phyloP scores from a whole-genome alignment of 75 land plant species.

The Selaginella moellendorffii region DNA sequence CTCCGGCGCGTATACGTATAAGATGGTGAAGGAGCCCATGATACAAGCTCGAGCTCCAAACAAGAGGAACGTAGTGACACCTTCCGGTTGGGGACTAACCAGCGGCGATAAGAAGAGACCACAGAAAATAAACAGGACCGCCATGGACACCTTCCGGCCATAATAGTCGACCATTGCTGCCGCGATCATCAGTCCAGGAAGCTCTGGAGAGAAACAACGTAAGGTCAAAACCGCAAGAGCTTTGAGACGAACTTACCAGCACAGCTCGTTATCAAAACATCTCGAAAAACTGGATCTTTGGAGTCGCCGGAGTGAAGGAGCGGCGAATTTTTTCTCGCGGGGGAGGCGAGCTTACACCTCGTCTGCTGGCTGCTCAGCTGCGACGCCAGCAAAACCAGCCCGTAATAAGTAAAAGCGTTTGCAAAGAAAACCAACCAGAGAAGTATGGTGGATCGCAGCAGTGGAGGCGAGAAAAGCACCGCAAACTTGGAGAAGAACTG shows the following conservation, averaged over 20 bases:
- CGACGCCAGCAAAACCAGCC: constrained; percentile 65
- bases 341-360: too few species aligned
- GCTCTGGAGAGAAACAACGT: constrained; percentile 26
- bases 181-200: constrained; percentile 69
- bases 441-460: constrained; percentile 55
- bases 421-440: constrained; percentile 79
- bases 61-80: constrained; percentile 42
- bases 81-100: constrained; percentile 32
- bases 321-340: too few species aligned
- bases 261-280: background rate
- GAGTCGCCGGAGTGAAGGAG: too few species aligned
- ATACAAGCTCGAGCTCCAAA: constrained; percentile 77
- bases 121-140: constrained; percentile 53
- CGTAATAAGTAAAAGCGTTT: constrained; percentile 82
- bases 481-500: constrained; percentile 26
- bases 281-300: background rate
- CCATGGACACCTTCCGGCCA: constrained; percentile 78
- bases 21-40: constrained; percentile 58
- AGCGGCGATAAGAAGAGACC: constrained; percentile 53
- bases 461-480: constrained; percentile 48
- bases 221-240: background rate
- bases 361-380: constrained; percentile 32
- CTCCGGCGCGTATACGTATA: constrained; percentile 91
- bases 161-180: constrained; percentile 55
- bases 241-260: background rate